Evolutionary conservation across 495 filamentous ascomycete species (phyloP).

Genomic region (Penicillium lividum): DNA sequence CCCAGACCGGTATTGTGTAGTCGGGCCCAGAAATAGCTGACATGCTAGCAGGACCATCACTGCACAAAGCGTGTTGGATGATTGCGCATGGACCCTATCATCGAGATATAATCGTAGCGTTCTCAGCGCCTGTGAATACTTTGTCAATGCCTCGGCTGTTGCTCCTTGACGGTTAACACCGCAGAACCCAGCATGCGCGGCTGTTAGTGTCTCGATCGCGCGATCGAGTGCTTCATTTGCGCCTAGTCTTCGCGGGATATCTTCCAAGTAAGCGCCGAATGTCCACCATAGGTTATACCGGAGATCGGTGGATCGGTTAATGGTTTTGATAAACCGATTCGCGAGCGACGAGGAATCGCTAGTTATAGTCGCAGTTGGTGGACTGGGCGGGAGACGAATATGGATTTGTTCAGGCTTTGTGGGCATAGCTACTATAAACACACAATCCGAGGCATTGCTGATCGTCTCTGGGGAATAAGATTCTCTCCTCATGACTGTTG

Average conservation of each 20-base stretch:
- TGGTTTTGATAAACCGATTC: constrained; percentile 27
- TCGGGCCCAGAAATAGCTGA: constrained; percentile 31
- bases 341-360: constrained; percentile 27
- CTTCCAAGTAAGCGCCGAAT: constrained; percentile 41
- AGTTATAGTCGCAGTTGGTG: constrained; percentile 12
- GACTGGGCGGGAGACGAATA: constrained; percentile 1
- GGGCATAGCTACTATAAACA: not conserved
- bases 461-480: not conserved
- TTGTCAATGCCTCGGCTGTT: constrained; percentile 29
- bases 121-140: constrained; percentile 39
- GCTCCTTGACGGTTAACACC: constrained; percentile 5
- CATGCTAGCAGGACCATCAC: constrained; percentile 45
- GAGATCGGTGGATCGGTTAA: constrained; percentile 39
- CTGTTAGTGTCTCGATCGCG: constrained; percentile 38
- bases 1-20: constrained; percentile 22
- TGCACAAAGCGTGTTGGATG: constrained; percentile 45
- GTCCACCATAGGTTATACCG: constrained; percentile 44
- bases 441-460: not conserved
- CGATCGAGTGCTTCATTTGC: constrained; percentile 44
- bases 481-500: not conserved
- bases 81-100: constrained; percentile 36
- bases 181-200: constrained; percentile 34
- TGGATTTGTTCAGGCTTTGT: not conserved
- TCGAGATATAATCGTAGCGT: constrained; percentile 38
- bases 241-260: constrained; percentile 42